Evolutionary conservation across 1,284 basidiomycete genomes (phyloP).

Genomic region (Apiotrichum laibachii): DNA sequence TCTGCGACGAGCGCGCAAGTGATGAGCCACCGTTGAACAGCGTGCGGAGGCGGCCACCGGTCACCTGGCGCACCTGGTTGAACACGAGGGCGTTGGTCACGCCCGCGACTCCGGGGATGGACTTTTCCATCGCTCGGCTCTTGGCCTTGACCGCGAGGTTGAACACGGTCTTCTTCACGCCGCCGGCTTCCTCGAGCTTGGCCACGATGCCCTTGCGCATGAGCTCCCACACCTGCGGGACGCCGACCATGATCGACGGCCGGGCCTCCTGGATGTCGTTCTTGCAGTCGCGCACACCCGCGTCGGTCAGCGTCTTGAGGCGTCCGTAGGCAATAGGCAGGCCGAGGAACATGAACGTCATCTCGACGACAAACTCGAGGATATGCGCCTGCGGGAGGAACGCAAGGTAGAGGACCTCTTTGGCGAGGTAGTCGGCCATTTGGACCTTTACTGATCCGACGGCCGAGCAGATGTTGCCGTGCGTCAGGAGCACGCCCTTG

Average conservation of each 20-base stretch:
- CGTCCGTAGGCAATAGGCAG: conserved; percentile 26
- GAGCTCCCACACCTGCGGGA: conserved; percentile 83
- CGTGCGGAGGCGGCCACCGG: conserved; percentile 76
- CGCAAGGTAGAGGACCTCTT: conserved; percentile 65
- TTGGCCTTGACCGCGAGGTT: conserved; percentile 64
- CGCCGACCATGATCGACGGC: conserved; percentile 77
- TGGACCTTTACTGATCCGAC: neutral
- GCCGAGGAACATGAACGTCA: conserved; percentile 25
- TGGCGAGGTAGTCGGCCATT: conserved; percentile 5
- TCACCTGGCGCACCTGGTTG: conserved; percentile 68
- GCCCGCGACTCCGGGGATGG: conserved; percentile 62
- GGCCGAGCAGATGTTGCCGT: conserved; percentile 79
- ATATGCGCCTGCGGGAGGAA: conserved; percentile 88
- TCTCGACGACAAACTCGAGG: conserved; percentile 56
- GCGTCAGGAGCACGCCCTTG: conserved; percentile 86
- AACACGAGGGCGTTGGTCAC: conserved; percentile 75
- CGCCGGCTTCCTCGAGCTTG: conserved; percentile 79
- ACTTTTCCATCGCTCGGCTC: conserved; percentile 59
- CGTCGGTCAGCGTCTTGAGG: conserved; percentile 85
- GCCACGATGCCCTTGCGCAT: conserved; percentile 57
- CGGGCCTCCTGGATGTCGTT: conserved; percentile 78
- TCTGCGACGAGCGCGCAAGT: conserved; percentile 78
- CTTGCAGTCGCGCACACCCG: conserved; percentile 77
- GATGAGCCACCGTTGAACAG: conserved; percentile 63
- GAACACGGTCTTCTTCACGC: conserved; percentile 64